Evolutionary conservation across 257 asterid genomes (phyloP).

Genomic region (Nicotiana otophora): DNA sequence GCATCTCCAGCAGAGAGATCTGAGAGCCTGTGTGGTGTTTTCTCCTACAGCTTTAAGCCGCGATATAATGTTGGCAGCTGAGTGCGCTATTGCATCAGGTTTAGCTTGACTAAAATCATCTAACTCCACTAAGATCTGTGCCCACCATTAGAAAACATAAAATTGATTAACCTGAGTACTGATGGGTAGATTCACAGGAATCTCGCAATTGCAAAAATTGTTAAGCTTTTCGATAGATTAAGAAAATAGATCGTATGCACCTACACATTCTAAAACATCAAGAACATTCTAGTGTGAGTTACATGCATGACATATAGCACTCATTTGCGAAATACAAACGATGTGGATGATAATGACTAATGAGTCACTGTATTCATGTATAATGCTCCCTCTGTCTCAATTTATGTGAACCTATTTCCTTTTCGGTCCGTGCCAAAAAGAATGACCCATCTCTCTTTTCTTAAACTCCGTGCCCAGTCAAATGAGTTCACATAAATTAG

Average conservation of each 20-base stretch:
- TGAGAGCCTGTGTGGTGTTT: conserved; percentile 83
- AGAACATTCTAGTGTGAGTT: neutral
- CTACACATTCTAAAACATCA: neutral
- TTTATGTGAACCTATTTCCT: no score
- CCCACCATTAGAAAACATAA: conserved; percentile 4
- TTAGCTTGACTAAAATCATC: conserved; percentile 83
- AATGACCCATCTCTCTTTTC: no score
- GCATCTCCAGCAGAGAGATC: conserved; percentile 93
- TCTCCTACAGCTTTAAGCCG: conserved; percentile 93
- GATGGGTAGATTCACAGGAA: neutral
- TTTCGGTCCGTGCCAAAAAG: no score
- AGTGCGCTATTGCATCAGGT: conserved; percentile 95
- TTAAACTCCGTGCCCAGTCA: no score
- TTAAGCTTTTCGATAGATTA: neutral
- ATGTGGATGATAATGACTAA: neutral
- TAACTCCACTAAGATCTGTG: conserved; percentile 62
- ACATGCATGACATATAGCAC: neutral
- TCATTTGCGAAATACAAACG: neutral
- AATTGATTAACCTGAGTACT: neutral
- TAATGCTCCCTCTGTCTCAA: neutral
- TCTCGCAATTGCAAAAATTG: neutral
- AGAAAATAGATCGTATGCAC: neutral
- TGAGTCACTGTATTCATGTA: neutral
- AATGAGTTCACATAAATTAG: no score
- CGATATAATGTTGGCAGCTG: conserved; percentile 75